phyloP scores from a whole-genome alignment of 2,329 filamentous ascomycete genomes.

The Pyrenophora seminiperda region DNA sequence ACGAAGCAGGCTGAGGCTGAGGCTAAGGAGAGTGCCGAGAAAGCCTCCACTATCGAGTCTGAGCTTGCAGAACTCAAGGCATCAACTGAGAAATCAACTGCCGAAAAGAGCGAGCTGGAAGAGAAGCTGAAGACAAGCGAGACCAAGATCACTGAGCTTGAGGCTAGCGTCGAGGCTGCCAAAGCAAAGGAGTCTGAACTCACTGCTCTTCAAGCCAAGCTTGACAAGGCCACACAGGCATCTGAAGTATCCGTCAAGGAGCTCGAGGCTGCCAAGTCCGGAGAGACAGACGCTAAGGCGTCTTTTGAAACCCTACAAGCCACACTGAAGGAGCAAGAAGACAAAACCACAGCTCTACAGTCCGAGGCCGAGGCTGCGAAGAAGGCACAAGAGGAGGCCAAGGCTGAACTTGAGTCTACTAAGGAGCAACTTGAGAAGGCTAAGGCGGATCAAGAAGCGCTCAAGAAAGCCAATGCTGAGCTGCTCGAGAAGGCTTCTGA shows the following conservation, averaged over 20 bases:
- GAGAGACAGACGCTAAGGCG: constrained; percentile 21
- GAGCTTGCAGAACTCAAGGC: constrained; percentile 33
- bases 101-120: constrained; percentile 29
- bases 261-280: constrained; percentile 25
- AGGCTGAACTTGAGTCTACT: constrained; percentile 23
- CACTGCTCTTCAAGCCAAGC: constrained; percentile 25
- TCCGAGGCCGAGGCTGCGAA: constrained; percentile 23
- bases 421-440: constrained; percentile 31
- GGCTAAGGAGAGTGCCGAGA: constrained; percentile 23
- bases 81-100: constrained; percentile 25
- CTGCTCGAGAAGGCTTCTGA: constrained; percentile 21
- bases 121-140: constrained; percentile 33
- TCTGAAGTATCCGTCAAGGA: constrained; percentile 20
- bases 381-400: constrained; percentile 26
- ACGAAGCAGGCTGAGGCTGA: constrained; percentile 23
- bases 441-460: constrained; percentile 20
- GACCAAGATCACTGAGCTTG: constrained; percentile 30
- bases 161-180: constrained; percentile 23
- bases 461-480: constrained; percentile 24
- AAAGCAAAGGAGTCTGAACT: constrained; percentile 25
- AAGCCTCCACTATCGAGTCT: constrained; percentile 21
- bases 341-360: constrained; percentile 19
- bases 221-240: constrained; percentile 20
- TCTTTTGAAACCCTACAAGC: constrained; percentile 18
- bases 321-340: constrained; percentile 21